Conservation (phyloP, 495 filamentous ascomycete species). For the Umbilicaria muhlenbergii region DNA sequence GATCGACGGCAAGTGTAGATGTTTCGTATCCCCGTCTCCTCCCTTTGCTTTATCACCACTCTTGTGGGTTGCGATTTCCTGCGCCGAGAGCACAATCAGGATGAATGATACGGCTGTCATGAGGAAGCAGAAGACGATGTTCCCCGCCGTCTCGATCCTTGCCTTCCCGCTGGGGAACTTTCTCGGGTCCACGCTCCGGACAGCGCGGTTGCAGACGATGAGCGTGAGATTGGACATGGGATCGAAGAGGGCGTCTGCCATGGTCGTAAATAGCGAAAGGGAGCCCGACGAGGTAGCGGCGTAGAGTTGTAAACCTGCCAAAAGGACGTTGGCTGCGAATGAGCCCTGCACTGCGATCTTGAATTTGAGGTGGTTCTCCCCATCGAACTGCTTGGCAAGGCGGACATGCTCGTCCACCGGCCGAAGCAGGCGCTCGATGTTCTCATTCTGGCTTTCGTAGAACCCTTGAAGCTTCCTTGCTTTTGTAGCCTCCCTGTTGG, state of each 20-base stretch:
- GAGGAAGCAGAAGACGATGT: constrained; percentile 93
- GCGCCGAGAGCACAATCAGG: constrained; percentile 71
- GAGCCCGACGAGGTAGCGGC: constrained; percentile 74
- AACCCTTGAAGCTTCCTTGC: constrained; percentile 62
- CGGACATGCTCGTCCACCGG: constrained; percentile 81
- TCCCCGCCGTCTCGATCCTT: constrained; percentile 87
- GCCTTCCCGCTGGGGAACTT: constrained; percentile 91
- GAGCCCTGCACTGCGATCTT: constrained; percentile 85
- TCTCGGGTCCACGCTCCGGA: constrained; percentile 73
- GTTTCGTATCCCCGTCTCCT: constrained; percentile 26
- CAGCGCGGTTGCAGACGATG: constrained; percentile 75
- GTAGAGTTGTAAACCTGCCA: constrained; percentile 74
- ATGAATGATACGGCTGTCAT: constrained; percentile 88
- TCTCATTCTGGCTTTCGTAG: constrained; percentile 85
- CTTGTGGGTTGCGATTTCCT: constrained; percentile 41
- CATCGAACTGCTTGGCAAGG: constrained; percentile 62
- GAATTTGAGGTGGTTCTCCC: constrained; percentile 68
- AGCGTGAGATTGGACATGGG: constrained; percentile 82
- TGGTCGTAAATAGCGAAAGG: constrained; percentile 91
- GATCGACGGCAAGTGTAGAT: constrained; percentile 72
- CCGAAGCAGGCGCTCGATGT: constrained; percentile 81
- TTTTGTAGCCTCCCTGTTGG: constrained; percentile 24
- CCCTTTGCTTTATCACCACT: constrained; percentile 6
- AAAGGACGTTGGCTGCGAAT: constrained; percentile 66
- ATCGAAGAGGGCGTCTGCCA: constrained; percentile 95